Base-by-base conservation (phyloP, 208 protist genomes). In the Leishmania tarentolae region DNA sequence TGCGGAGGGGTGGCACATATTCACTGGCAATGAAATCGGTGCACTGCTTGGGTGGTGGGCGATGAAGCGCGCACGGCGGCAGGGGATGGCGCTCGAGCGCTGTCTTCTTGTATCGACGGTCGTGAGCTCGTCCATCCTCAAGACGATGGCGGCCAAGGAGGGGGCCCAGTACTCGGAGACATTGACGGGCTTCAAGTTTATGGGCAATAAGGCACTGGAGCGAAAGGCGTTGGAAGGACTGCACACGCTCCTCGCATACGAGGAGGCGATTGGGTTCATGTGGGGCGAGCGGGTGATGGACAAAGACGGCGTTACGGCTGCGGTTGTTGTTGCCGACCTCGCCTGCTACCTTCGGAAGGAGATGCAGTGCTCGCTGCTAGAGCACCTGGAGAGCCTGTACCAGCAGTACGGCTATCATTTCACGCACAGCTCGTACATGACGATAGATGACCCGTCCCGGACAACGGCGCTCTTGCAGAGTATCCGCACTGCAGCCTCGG, bases 131-230 rank as follows among this genome's bases (percentile, higher is more conserved):
- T 90, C 78, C 71, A 93, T 99, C 75, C 88, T 99, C 3, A 75
- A 84, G 47, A 90, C 95, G 28, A 99, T 99, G 87, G 97, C 97
- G 7, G 78, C 88, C 44, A 91, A 88, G 50, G 98, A 99, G 82
- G 98, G 98, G 0, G 92, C 98, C 61, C 61, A 85, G 40, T 98
- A 94, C 83, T 86, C 94, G 70, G 98, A 99, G 75, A 99, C 97
- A 13, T 90, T 99, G 61, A 99, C 99, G 37, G 99, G 99, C 42
- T 99, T 99, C 90, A 99, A 99, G 88, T 99, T 98, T 95, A 97
- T 99, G 79, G 99, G 98, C 79, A 98, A 95, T 86, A 70, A 88
- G 15, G 92, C 96, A 6, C 65, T 93, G 21, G 84, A 92, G 44
- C 68, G 95, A 31, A 82, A 87, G 71, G 80, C 75, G 63, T 47